Percentiles rank a stretch among this genome's conserved stretches.
Conservation (phyloP, 108 stramenopile species). For the Nitzschia sp. region DNA sequence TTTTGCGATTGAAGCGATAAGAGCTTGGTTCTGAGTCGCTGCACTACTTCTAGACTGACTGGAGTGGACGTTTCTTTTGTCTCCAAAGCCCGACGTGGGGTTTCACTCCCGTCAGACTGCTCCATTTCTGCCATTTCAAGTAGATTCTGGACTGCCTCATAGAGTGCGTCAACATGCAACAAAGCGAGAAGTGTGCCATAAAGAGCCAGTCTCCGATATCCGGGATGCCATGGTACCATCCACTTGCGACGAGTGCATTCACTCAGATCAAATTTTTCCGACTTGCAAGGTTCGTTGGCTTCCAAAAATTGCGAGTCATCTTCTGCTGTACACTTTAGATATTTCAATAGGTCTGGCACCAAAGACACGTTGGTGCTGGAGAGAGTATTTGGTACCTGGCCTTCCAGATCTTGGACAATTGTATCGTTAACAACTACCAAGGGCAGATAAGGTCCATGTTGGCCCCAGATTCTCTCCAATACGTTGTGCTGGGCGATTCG, state of each 20-base stretch:
- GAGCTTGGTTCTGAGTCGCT: background rate
- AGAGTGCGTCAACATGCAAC: background rate
- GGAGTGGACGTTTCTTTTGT: background rate
- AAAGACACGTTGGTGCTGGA: background rate
- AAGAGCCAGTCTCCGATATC: background rate
- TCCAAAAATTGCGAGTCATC: background rate
- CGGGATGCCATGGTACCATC: background rate
- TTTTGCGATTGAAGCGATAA: background rate
- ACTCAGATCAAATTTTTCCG: background rate
- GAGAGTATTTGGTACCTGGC: background rate
- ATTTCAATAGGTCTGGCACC: background rate
- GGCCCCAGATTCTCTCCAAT: background rate
- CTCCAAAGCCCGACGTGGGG: too few relatives aligned
- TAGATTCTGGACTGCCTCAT: background rate
- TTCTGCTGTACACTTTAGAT: background rate
- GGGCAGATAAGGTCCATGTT: constrained; percentile 31
- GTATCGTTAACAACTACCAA: background rate
- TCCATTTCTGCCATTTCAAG: background rate
- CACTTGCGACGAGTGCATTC: background rate
- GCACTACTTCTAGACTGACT: background rate
- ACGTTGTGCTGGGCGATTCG: background rate
- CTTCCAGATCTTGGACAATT: background rate
- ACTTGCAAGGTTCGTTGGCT: background rate
- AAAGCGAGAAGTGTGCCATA: background rate
- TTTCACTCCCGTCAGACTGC: background rate